phyloP scores from a whole-genome alignment of 1,139 yeast species.

The Yamadazyma spencermartinsiae region DNA sequence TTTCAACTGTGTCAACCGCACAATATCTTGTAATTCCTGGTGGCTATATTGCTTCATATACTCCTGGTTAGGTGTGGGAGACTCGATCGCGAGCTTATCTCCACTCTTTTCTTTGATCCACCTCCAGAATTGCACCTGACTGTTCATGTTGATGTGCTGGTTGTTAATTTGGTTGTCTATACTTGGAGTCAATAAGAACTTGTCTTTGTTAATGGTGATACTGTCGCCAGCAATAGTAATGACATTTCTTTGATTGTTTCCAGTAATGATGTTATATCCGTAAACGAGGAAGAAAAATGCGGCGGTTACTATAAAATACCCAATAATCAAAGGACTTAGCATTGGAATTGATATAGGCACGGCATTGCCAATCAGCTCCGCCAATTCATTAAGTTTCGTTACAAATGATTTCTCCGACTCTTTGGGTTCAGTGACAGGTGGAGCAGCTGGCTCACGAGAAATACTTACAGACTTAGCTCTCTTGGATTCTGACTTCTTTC shows the following conservation, averaged over 20 bases:
- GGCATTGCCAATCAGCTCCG: conserved; percentile 29
- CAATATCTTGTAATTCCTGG: conserved; percentile 57
- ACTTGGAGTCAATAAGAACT: conserved; percentile 48
- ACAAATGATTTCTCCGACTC: conserved; percentile 11
- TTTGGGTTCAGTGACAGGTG: conserved; percentile 15
- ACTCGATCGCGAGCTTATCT: conserved; percentile 16
- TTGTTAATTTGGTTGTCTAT: conserved; percentile 41
- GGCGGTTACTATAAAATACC: conserved; percentile 20
- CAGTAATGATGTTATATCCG: conserved; percentile 8
- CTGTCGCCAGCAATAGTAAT: conserved; percentile 9
- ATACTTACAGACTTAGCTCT: conserved; percentile 12
- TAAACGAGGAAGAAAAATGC: conserved; percentile 15
- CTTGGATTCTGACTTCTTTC: conserved; percentile 10
- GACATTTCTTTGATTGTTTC: not conserved
- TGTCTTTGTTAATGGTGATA: conserved; percentile 39
- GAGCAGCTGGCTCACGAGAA: conserved; percentile 16
- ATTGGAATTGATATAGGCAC: conserved; percentile 28
- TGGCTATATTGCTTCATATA: conserved; percentile 25
- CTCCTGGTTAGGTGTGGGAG: conserved; percentile 7
- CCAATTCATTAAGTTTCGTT: conserved; percentile 22
- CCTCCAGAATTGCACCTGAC: conserved; percentile 74
- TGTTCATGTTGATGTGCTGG: conserved; percentile 35
- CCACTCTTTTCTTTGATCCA: conserved; percentile 69
- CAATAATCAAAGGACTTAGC: conserved; percentile 26
- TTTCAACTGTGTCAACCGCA: conserved; percentile 54